Evolutionary conservation across 2,329 filamentous ascomycete genomes (phyloP), one percentile per base, ranked within the genome.

Genomic region (Truncatella angustata): DNA sequence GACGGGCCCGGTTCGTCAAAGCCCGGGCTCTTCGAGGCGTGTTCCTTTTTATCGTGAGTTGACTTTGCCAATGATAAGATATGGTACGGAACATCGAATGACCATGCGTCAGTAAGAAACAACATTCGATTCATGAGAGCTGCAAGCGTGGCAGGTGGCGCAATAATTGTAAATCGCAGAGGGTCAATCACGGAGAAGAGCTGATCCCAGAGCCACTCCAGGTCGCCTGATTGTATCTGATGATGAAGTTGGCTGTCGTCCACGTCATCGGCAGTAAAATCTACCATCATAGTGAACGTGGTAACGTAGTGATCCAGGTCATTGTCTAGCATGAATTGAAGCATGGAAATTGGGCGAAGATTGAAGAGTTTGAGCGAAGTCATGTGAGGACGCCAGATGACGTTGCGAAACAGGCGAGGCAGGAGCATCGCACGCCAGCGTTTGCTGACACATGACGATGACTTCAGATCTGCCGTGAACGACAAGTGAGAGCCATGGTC

Each of bases 31-130:
- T 36, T 6, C n/a, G n/a, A n/a, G n/a, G n/a, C n/a, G n/a, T 43
- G 44, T n/a, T 47, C 26, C 4, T 12, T 16, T 34, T 44, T 14
- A 16, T 34, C 55, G 45, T 58, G 59, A 47, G 35, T 52, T 5
- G 55, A 39, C 3, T 71, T 65, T 2, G 74, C 73, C 1, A 79
- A 60, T 0, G 76, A 78, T 5, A 90, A 65, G 36, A 86, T 76
- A 58, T 90, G 86, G 49, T 81, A 78, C 5, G 77, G 76, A 55
- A 82, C 81, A 51, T 82, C 76, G 59, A 88, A 89, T 21, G 78
- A 78, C 84, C 84, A 87, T 4, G 73, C 72, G 60, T 87, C 81
- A 9, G 74, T 73, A 35, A 81, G 72, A 46, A 80, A 77, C 24
- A 88, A 72, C 52, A 73, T 74, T 4, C 79, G 79, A 16, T 80